Conservation (phyloP, 2,329 filamentous ascomycete species). For the Xenosphaeropsis pyriputrescens region DNA sequence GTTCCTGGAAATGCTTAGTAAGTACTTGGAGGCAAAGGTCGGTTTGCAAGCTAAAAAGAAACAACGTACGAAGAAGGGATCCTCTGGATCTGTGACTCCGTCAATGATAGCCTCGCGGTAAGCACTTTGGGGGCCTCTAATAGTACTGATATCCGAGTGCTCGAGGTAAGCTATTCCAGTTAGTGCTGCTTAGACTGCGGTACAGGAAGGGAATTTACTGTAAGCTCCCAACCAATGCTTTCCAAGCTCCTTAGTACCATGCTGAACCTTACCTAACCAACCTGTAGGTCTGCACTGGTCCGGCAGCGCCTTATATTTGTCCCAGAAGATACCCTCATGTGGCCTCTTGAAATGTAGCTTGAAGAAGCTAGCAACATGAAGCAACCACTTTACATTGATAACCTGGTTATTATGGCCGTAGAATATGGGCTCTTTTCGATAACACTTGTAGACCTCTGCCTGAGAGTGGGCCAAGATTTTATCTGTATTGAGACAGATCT, state of each 20-base stretch:
- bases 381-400: constrained; percentile 28
- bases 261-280: constrained; percentile 22
- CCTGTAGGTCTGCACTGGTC: constrained; percentile 22
- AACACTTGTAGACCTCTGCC: constrained; percentile 28
- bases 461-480: constrained; percentile 22
- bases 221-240: constrained; percentile 35
- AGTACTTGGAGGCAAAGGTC: background rate
- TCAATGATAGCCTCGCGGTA: too few relatives aligned
- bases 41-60: background rate
- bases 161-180: constrained; percentile 8
- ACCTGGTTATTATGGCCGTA: constrained; percentile 18
- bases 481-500: constrained; percentile 6
- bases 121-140: too few relatives aligned
- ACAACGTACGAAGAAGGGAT: background rate
- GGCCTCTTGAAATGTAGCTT: constrained; percentile 28
- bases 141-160: too few relatives aligned
- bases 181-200: background rate
- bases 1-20: background rate
- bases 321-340: constrained; percentile 21
- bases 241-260: constrained; percentile 21
- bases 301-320: constrained; percentile 20
- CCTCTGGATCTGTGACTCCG: too few relatives aligned
- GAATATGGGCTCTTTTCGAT: constrained; percentile 23
- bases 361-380: constrained; percentile 36
- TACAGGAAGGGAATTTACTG: constrained; percentile 13